Evolutionary conservation across 2,329 filamentous ascomycete genomes (phyloP), one percentile per base, ranked within the genome.

Genomic region (Colletotrichum sojae): DNA sequence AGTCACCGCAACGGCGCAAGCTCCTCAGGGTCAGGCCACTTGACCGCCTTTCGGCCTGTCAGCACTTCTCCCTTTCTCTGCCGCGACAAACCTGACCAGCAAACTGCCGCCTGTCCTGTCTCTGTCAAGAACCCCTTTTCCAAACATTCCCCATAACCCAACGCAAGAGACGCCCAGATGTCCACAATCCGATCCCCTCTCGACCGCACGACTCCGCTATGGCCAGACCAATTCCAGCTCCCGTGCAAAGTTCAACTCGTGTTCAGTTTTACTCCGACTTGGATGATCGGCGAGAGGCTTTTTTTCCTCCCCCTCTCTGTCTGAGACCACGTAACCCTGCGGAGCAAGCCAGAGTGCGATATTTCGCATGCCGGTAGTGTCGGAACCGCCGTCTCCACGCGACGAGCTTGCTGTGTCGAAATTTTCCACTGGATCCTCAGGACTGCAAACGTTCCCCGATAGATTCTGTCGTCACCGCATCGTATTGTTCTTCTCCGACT

Each of bases 1-100:
- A 61, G 36, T 45, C 57, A 61, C 57, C 57, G 57, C 57, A 60
- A 51, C 22, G 22, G 31, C 31, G 8, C 31, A 36, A 10, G 31
- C 36, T 40, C 18, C 12, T n/a, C 48, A 25, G 31, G 46, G 46
- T 25, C 46, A 61, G 46, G 48, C 48, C 45, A 49, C 6, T 16
- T 25, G 46, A 59, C 43, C 56, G 57, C 48, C 31, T 31, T 61
- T 31, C 31, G 27, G n/a, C 10, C 43, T n/a, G 18, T 22, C 55
- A 27, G 43, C 12, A 9, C 18, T 48, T n/a, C 45, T 18, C 45
- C 45, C 40, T 43, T 10, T 20, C 16, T 31, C 12, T 25, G 22
- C 6, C 5, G 22, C 16, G 20, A 18, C 25, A 18, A 25, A 20
- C n/a, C 36, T 4, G 13, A 36, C 43, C 22, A 31, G n/a, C 43